Percentiles rank a stretch among this genome's conserved stretches.
These are phyloP conservation scores for Calonectria pauciramosa DNA, from an alignment of 2,329 filamentous ascomycete species.

Conservation along the genomic window DNA sequence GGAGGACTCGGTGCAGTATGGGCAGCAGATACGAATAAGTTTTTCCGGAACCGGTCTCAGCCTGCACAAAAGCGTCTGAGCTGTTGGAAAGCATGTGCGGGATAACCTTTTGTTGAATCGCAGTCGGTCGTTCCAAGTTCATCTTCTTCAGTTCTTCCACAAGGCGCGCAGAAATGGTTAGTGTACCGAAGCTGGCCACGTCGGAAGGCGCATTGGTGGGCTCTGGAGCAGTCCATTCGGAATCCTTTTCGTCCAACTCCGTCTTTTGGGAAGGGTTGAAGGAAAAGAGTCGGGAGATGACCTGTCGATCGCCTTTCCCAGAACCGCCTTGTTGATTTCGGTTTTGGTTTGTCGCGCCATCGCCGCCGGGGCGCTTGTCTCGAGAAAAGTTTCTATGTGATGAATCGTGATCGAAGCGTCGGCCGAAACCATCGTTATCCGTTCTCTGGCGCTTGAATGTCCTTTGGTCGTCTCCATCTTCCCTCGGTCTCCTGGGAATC, in stretches of 20 bases:
- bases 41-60: slow-evolving; percentile 97
- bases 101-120: slow-evolving; percentile 93
- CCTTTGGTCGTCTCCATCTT: slow-evolving; percentile 48
- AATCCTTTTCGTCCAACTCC: slow-evolving; percentile 64
- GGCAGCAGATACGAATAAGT: slow-evolving; percentile 96
- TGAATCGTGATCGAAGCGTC: slow-evolving; percentile 36
- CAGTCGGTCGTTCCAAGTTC: slow-evolving; percentile 89
- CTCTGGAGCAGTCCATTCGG: slow-evolving; percentile 70
- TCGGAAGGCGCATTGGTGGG: slow-evolving; percentile 92
- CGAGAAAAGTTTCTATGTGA: slow-evolving; percentile 25
- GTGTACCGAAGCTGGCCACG: slow-evolving; percentile 87
- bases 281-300: slow-evolving; percentile 93
- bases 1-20: slow-evolving; percentile 88
- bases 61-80: slow-evolving; percentile 94
- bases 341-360: slow-evolving; percentile 35
- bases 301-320: slow-evolving; percentile 59
- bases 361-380: slow-evolving; percentile 29
- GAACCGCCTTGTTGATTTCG: slow-evolving; percentile 39
- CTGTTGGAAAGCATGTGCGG: slow-evolving; percentile 84
- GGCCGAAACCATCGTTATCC: slow-evolving; percentile 31
- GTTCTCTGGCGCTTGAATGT: slow-evolving; percentile 62
- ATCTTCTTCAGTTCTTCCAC: slow-evolving; percentile 90
- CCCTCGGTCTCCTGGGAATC: slow-evolving; percentile 35
- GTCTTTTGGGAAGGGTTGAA: slow-evolving; percentile 85
- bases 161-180: slow-evolving; percentile 85